Conservation (phyloP, 2,329 filamentous ascomycete genomes). For the Diaporthe ilicicola region DNA sequence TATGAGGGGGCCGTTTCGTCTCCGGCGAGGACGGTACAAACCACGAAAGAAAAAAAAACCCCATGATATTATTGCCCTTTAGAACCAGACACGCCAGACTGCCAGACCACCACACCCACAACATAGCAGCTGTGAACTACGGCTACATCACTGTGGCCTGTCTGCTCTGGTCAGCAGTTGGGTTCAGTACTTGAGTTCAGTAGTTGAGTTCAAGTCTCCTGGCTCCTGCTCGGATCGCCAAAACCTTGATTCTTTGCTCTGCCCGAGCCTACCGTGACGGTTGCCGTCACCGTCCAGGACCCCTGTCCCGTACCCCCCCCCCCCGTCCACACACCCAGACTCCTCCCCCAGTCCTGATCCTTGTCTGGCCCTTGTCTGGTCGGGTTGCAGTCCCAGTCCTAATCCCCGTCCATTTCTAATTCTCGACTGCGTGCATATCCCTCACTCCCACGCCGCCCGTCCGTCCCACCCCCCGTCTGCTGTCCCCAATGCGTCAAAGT, state of each 20-base stretch:
- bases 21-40: not conserved
- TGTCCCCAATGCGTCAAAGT: slow-evolving; percentile 34
- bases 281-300: not conserved
- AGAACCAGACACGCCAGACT: not conserved
- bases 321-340: not conserved
- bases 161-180: not conserved
- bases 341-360: not conserved
- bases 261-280: not conserved
- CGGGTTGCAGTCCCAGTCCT: not conserved
- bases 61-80: not conserved
- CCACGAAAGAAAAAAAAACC: not conserved
- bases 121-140: not conserved
- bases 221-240: not conserved
- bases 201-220: not conserved
- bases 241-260: slow-evolving; percentile 12
- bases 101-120: not conserved
- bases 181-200: too few relatives aligned
- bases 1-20: slow-evolving; percentile 3
- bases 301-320: not conserved
- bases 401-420: slow-evolving; percentile 10
- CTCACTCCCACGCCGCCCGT: slow-evolving; percentile 20
- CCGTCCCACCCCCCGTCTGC: slow-evolving; percentile 16
- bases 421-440: slow-evolving; percentile 26
- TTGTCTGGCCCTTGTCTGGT: too few relatives aligned
- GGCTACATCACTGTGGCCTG: slow-evolving; percentile 8